Evolutionary conservation across 495 filamentous ascomycete genomes (phyloP), one percentile per base, ranked within the genome.

Genomic region (Staphylotrichum tortipilum): DNA sequence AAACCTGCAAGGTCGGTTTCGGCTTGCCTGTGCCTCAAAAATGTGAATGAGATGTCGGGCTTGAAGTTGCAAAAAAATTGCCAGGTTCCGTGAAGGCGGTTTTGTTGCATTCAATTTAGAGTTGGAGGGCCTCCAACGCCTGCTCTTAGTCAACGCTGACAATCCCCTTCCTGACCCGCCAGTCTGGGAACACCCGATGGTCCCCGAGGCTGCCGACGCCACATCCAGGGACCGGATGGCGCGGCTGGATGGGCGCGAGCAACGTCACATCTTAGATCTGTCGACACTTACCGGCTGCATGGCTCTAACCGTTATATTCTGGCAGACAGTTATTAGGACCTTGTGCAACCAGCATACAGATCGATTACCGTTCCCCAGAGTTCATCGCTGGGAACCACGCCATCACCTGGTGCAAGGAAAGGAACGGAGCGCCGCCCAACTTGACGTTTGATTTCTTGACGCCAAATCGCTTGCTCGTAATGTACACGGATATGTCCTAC

Each of bases 401-500:
- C n/a, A n/a, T n/a, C n/a, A n/a, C n/a, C n/a, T n/a, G n/a, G n/a
- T n/a, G n/a, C n/a, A n/a, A n/a, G n/a, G n/a, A n/a, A n/a, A n/a
- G n/a, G n/a, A n/a, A n/a, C n/a, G n/a, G n/a, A n/a, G n/a, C n/a
- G n/a, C n/a, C n/a, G n/a, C n/a, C n/a, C n/a, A 5, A 37, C 6
- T 24, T 3, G 6, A 34, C 1, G 7, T 6, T 24, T 45, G 12
- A 30, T 19, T 33, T 45, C 21, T 35, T n/a, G 42, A 44, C 19
- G 39, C 42, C 30, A 21, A 38, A 39, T 49, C 38, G 39, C 54
- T 61, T n/a, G n/a, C n/a, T n/a, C n/a, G n/a, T 56, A 57, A 46
- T 57, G 46, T 60, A 62, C 59, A 60, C n/a, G n/a, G 41, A 56
- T 59, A 57, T 49, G 52, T 55, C 48, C 54, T 55, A 58, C 48